Evolutionary conservation across 371 early-diverging fungal species (phyloP), one percentile per base, ranked within the genome.

Genomic region (Rhizopus microsporus): DNA sequence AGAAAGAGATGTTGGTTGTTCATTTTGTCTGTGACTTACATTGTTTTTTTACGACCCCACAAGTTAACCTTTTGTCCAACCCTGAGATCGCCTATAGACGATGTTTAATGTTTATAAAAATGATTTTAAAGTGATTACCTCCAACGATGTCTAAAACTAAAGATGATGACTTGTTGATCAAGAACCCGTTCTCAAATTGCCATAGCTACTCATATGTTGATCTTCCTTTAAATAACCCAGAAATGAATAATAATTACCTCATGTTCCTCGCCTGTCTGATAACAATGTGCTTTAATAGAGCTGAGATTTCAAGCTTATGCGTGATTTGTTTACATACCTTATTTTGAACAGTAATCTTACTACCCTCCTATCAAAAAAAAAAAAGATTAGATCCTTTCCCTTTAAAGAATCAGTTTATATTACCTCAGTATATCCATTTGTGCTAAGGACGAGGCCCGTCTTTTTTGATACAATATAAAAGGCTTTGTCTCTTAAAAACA

Each of bases 41-140:
- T 63, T 32, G 76, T 75, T 57, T 59, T 57, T 37, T 79, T 79
- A 38, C 73, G 77, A 38, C 69, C 65, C 42, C 62, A 76, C 62
- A 76, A 75, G 8, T 69, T 40, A 32, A 76, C 45, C 13, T 57
- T 33, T 23, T 52, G 34, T 6, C 71, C 80, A 16, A 64, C 34
- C 31, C 57, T 71, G 43, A 72, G 59, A 38, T 74, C 74, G 33
- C 72, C 79, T 72, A 42, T 15, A 51, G 17, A n/a, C 10, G 42
- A 7, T 39, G 13, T 32, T 42, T 23, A 7, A 30, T 29, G 30
- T 23, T 23, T 15, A 31, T 34, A 33, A 29, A 16, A 6, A 7
- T 43, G 29, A 17, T 45, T 37, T n/a, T 32, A 35, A 12, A 9
- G 33, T 48, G 17, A 7, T 54, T 65, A 74, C 78, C 79, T 57